Percentiles rank a stretch among this genome's conserved stretches.
Evolutionary conservation across 768 basidiomycete species (phyloP).

Genomic region (Psilocybe cubensis): DNA sequence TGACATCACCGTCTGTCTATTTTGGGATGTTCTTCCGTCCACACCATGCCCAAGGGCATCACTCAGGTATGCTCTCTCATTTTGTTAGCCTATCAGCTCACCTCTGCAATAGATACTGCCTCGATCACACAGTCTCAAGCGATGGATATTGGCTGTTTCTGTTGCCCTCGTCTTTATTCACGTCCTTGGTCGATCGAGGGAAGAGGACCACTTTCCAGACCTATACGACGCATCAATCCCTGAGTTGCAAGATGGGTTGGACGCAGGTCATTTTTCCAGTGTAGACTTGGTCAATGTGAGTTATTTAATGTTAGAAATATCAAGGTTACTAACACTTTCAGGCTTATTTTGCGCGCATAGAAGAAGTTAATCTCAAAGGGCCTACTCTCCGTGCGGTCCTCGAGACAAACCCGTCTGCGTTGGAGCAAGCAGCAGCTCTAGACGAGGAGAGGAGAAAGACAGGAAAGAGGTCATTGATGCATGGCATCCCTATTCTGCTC

Average conservation of each 20-base stretch:
- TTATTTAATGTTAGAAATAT: not conserved
- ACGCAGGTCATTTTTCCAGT: constrained; percentile 54
- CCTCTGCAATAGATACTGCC: too few relatives aligned
- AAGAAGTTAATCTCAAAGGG: constrained; percentile 66
- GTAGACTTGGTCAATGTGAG: constrained; percentile 64
- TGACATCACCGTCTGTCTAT: not conserved
- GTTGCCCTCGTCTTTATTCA: not conserved
- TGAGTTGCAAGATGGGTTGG: constrained; percentile 56
- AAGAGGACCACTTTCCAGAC: constrained; percentile 43
- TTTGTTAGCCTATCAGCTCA: too few relatives aligned
- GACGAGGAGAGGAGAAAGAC: constrained; percentile 44
- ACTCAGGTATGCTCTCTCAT: too few relatives aligned
- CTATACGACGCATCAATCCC: constrained; percentile 62
- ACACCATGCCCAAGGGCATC: not conserved
- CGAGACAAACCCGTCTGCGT: constrained; percentile 57
- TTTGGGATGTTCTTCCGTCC: not conserved
- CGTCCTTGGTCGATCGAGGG: not conserved
- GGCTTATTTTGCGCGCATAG: constrained; percentile 70
- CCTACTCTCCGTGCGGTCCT: constrained; percentile 60
- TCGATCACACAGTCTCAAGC: too few relatives aligned
- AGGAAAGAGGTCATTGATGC: constrained; percentile 50
- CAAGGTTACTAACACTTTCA: constrained; percentile 22
- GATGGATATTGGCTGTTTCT: too few relatives aligned
- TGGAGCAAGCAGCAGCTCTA: constrained; percentile 51
- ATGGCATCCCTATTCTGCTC: constrained; percentile 56